Percentiles rank a stretch among this genome's conserved stretches.
These are phyloP conservation scores for Trametes villosa DNA, from an alignment of 768 basidiomycete genomes.

Conservation along the genomic window DNA sequence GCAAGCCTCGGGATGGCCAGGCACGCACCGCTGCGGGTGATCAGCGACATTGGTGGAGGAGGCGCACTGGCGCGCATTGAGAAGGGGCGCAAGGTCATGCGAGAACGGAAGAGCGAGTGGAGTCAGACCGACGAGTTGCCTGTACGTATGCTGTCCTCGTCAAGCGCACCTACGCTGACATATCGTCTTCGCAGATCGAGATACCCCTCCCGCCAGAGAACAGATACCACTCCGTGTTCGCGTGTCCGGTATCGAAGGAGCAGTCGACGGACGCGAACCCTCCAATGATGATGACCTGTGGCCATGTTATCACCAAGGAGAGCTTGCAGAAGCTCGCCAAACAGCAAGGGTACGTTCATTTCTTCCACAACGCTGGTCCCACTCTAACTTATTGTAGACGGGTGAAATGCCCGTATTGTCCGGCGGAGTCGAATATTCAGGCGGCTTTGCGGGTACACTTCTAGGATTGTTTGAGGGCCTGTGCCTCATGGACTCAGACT, in stretches of 20 bases:
- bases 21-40: conserved; percentile 85
- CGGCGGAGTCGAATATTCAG: conserved; percentile 67
- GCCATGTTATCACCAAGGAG: conserved; percentile 93
- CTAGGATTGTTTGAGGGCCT: no score
- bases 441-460: conserved; percentile 70
- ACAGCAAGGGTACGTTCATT: conserved; percentile 68
- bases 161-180: background rate
- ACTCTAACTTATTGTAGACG: conserved; percentile 51
- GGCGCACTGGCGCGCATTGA: conserved; percentile 91
- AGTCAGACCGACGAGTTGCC: conserved; percentile 88
- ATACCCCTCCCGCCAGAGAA: conserved; percentile 86
- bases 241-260: conserved; percentile 97
- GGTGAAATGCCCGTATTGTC: conserved; percentile 97
- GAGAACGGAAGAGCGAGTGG: conserved; percentile 93
- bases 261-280: conserved; percentile 93
- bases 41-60: conserved; percentile 91
- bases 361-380: background rate
- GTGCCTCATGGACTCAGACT: background rate
- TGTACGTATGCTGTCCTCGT: conserved; percentile 59
- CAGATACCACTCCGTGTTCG: conserved; percentile 95
- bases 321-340: conserved; percentile 90
- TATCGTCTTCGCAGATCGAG: conserved; percentile 69
- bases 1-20: conserved; percentile 85
- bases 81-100: conserved; percentile 92
- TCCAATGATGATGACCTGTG: conserved; percentile 97